phyloP scores from a whole-genome alignment of 768 basidiomycete genomes.

The Naematelia encephala region DNA sequence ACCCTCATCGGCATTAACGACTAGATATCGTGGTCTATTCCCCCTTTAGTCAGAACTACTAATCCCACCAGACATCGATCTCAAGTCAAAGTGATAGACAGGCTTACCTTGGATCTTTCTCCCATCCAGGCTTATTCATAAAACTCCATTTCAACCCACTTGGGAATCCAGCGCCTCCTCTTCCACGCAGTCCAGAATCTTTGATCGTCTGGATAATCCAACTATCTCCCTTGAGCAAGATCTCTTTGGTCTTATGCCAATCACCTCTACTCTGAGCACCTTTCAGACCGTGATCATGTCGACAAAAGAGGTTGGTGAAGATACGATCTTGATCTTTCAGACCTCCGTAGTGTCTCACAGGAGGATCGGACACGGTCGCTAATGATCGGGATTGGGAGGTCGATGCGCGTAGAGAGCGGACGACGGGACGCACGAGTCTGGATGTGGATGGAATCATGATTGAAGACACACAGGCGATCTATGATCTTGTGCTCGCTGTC shows the following conservation, averaged over 20 bases:
- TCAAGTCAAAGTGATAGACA: too few species aligned
- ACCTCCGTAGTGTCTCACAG: conserved; percentile 86
- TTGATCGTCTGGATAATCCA: conserved; percentile 98
- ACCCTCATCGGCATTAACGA: conserved; percentile 97
- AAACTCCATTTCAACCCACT: conserved; percentile 84
- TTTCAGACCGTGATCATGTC: conserved; percentile 88
- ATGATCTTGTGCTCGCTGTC: neutral
- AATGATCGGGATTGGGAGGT: conserved; percentile 28
- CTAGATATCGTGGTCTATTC: conserved; percentile 90
- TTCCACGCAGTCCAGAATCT: conserved; percentile 89
- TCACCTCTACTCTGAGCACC: conserved; percentile 91
- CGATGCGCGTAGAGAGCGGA: neutral
- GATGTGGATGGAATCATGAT: conserved; percentile 4
- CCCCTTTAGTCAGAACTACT: too few species aligned
- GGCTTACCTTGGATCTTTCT: conserved; percentile 76
- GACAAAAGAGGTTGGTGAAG: conserved; percentile 84
- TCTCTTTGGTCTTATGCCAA: conserved; percentile 98
- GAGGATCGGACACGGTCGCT: conserved; percentile 57
- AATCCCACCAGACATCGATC: too few species aligned
- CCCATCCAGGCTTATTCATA: conserved; percentile 99
- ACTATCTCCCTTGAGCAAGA: conserved; percentile 86
- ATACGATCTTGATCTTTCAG: conserved; percentile 67
- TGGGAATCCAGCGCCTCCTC: conserved; percentile 96
- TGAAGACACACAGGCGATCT: neutral
- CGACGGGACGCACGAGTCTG: neutral